Percentiles rank a stretch among this genome's conserved stretches.
These are phyloP conservation scores for Balamuthia mandrillaris DNA, from an alignment of 208 protist species.

Conservation along the genomic window DNA sequence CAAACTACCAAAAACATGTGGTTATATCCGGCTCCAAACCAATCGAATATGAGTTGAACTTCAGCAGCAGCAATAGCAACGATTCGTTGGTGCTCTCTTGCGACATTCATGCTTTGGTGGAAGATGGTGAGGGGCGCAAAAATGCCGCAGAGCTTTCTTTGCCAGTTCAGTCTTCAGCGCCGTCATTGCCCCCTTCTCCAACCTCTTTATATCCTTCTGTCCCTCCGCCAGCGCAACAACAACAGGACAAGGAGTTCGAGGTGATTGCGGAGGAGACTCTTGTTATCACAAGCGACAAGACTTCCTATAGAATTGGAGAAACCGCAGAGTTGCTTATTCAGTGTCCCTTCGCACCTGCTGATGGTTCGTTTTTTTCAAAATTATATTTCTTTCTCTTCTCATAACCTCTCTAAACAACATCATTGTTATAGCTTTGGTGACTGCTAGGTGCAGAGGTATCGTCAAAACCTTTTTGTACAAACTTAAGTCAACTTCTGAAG, in stretches of 20 bases:
- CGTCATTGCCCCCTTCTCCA: neutral
- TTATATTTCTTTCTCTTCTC: neutral
- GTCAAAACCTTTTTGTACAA: conserved; percentile 27
- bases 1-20: too few relatives aligned
- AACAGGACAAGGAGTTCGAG: neutral
- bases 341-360: conserved; percentile 25
- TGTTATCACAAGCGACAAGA: neutral
- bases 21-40: too few relatives aligned
- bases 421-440: neutral
- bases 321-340: neutral
- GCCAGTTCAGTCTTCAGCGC: neutral
- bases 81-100: too few relatives aligned
- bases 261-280: neutral
- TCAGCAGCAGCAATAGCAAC: too few relatives aligned
- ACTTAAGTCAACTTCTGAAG: neutral
- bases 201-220: neutral
- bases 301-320: conserved; percentile 31
- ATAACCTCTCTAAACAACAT: neutral
- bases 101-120: neutral
- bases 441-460: conserved; percentile 17
- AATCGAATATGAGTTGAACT: too few relatives aligned
- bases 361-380: conserved; percentile 10
- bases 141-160: neutral
- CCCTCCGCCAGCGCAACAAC: neutral
- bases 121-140: neutral